Percentiles rank a stretch among this genome's conserved stretches.
Conservation (phyloP, 495 filamentous ascomycete genomes). For the Aspergillus panamensis region DNA sequence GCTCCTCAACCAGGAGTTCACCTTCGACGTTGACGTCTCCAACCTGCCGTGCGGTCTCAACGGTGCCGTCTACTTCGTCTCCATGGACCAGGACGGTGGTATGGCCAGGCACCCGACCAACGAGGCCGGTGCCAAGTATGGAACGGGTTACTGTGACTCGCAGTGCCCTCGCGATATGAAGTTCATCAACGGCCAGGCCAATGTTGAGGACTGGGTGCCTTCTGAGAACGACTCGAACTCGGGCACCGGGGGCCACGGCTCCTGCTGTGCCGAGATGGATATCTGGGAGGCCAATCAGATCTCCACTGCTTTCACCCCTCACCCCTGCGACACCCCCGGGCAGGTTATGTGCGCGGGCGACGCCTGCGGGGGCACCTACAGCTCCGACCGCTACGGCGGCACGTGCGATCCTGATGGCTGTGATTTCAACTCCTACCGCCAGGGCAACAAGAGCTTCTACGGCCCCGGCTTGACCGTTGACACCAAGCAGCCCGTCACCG, state of each 20-base stretch:
- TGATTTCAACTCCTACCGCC: slow-evolving; percentile 74
- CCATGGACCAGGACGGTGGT: slow-evolving; percentile 64
- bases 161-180: slow-evolving; percentile 64
- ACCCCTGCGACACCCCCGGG: slow-evolving; percentile 56
- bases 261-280: slow-evolving; percentile 73
- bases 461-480: slow-evolving; percentile 59
- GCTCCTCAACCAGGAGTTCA: slow-evolving; percentile 60
- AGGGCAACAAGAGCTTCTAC: slow-evolving; percentile 62
- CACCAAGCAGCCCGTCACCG: slow-evolving; percentile 60
- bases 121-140: slow-evolving; percentile 65
- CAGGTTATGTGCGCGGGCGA: slow-evolving; percentile 57
- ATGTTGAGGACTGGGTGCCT: slow-evolving; percentile 56
- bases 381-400: slow-evolving; percentile 42
- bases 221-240: slow-evolving; percentile 59
- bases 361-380: slow-evolving; percentile 52
- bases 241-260: slow-evolving; percentile 56
- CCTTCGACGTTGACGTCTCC: slow-evolving; percentile 65
- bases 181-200: slow-evolving; percentile 67
- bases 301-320: slow-evolving; percentile 57
- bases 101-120: slow-evolving; percentile 50
- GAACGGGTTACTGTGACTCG: slow-evolving; percentile 75
- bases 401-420: slow-evolving; percentile 75
- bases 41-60: slow-evolving; percentile 67
- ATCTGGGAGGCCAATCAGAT: slow-evolving; percentile 69
- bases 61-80: slow-evolving; percentile 65